Evolutionary conservation across 495 filamentous ascomycete species (phyloP).

Genomic region (Penicillium fimorum): DNA sequence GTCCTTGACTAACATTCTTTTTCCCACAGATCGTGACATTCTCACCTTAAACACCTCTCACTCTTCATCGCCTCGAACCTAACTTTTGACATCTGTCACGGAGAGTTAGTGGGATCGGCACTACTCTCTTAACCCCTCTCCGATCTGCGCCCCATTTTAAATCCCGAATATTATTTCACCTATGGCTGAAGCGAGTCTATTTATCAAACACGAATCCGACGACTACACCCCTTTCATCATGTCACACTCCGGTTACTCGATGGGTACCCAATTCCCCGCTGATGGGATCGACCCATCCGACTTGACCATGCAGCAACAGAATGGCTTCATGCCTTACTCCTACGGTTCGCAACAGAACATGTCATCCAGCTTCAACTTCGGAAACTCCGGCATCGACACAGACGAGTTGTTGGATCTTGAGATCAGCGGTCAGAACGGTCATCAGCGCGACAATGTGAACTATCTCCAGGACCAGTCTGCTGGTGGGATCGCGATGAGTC

Average conservation of each 20-base stretch:
- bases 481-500: conserved; percentile 47
- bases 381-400: conserved; percentile 54
- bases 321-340: conserved; percentile 50
- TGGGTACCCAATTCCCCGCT: conserved; percentile 66
- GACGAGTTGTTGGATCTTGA: conserved; percentile 55
- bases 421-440: conserved; percentile 46
- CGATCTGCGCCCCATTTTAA: conserved; percentile 17
- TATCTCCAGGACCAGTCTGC: conserved; percentile 48
- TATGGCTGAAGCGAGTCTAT: conserved; percentile 55
- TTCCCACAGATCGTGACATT: conserved; percentile 4
- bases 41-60: conserved; percentile 4
- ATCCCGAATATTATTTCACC: conserved; percentile 8
- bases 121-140: conserved; percentile 20
- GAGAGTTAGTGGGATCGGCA: conserved; percentile 28
- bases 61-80: conserved; percentile 13
- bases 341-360: conserved; percentile 52
- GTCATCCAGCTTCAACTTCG: conserved; percentile 52
- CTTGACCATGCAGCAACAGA: conserved; percentile 64
- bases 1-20: conserved; percentile 7
- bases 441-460: conserved; percentile 41
- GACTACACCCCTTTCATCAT: conserved; percentile 59
- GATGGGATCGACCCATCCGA: conserved; percentile 83
- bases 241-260: conserved; percentile 58
- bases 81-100: conserved; percentile 15
- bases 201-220: conserved; percentile 77